phyloP scores from a whole-genome alignment of 2,329 filamentous ascomycete genomes.

The Fusarium sp. region DNA sequence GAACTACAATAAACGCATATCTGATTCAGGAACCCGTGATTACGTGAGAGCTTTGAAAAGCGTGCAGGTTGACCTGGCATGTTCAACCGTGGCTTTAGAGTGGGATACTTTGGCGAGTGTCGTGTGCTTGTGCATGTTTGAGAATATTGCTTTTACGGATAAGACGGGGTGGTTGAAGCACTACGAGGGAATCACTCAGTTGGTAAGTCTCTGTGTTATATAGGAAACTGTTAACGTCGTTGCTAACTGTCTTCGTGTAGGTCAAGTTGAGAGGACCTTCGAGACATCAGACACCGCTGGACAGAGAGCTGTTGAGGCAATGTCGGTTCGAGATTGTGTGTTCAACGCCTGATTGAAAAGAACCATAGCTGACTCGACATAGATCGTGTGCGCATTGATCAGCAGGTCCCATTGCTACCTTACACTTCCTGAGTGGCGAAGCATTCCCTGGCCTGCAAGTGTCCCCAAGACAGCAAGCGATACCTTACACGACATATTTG shows the following conservation, averaged over 20 bases:
- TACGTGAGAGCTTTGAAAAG: slow-evolving; percentile 7
- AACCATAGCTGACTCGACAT: background rate
- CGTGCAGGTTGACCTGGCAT: background rate
- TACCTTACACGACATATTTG: slow-evolving; percentile 19
- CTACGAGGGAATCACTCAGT: slow-evolving; percentile 19
- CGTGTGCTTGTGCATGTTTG: slow-evolving; percentile 25
- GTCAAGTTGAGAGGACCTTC: slow-evolving; percentile 18
- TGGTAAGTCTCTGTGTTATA: background rate
- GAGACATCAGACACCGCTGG: slow-evolving; percentile 7
- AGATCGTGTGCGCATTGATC: slow-evolving; percentile 21
- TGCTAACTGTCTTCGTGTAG: background rate
- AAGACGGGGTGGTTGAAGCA: slow-evolving; percentile 23
- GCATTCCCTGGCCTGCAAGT: background rate
- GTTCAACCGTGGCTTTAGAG: background rate
- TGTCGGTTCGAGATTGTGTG: slow-evolving; percentile 32
- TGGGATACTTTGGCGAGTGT: slow-evolving; percentile 31
- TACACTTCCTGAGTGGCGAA: slow-evolving; percentile 10
- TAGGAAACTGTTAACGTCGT: fast-evolving
- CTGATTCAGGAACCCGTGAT: slow-evolving; percentile 8
- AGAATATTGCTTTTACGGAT: slow-evolving; percentile 23
- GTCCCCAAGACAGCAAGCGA: slow-evolving; percentile 14
- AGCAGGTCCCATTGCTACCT: slow-evolving; percentile 22
- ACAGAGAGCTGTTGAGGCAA: slow-evolving; percentile 21
- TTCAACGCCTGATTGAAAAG: fast-evolving
- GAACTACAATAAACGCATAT: background rate